Conservation (phyloP, 163 green algal species). For the Chlorella variabilis region DNA sequence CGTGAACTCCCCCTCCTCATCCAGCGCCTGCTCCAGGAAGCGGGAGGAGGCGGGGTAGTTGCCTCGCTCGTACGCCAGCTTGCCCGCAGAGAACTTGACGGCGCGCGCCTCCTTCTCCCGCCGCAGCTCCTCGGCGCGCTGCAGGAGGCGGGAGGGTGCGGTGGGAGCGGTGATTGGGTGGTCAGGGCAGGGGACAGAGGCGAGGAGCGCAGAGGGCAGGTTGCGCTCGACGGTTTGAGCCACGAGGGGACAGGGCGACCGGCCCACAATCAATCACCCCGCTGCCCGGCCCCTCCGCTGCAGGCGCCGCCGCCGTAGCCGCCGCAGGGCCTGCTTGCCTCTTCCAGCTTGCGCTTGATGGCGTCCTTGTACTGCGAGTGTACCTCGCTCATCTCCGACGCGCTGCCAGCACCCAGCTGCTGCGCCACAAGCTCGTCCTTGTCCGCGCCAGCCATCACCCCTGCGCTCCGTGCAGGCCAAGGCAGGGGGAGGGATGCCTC, state of each 20-base stretch:
- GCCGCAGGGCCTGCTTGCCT: constrained; percentile 47
- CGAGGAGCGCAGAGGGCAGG: too few relatives aligned
- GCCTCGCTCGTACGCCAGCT: constrained; percentile 71
- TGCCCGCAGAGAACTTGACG: constrained; percentile 62
- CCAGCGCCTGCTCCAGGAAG: constrained; percentile 71
- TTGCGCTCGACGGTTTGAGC: too few relatives aligned
- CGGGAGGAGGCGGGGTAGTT: constrained; percentile 62
- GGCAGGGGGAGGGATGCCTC: too few relatives aligned
- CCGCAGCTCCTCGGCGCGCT: constrained; percentile 63
- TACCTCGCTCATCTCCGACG: constrained; percentile 48
- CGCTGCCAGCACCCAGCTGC: constrained; percentile 63
- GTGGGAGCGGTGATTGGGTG: background rate
- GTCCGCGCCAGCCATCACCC: constrained; percentile 60
- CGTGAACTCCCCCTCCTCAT: constrained; percentile 65
- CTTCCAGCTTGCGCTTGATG: constrained; percentile 74
- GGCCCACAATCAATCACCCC: too few relatives aligned
- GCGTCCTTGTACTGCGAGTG: constrained; percentile 82
- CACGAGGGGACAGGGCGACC: too few relatives aligned
- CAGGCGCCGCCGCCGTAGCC: too few relatives aligned
- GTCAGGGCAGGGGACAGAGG: background rate
- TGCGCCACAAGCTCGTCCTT: constrained; percentile 74
- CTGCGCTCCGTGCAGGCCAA: too few relatives aligned
- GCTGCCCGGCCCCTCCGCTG: too few relatives aligned
- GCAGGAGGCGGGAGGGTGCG: constrained; percentile 3
- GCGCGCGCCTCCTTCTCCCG: constrained; percentile 58